Conservation (phyloP, 805 yeast genomes). For the Cyberlindnera meyerae region DNA sequence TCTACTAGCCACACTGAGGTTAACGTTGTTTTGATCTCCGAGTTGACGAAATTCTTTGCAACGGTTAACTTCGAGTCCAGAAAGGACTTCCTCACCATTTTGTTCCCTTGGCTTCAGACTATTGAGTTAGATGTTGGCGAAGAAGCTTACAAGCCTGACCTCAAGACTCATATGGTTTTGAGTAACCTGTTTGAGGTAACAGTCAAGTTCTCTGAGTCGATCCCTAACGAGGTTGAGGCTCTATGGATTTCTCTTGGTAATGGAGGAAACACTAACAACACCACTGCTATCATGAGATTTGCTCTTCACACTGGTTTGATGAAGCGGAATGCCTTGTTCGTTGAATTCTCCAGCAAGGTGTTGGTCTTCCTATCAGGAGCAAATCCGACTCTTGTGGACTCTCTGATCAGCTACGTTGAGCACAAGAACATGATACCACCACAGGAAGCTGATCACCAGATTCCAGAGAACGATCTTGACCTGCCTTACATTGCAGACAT, state of each 20-base stretch:
- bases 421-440: conserved; percentile 91
- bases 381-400: conserved; percentile 50
- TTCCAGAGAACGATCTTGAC: conserved; percentile 31
- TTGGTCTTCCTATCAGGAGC: conserved; percentile 69
- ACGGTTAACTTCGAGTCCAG: conserved; percentile 54
- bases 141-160: conserved; percentile 39
- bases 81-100: conserved; percentile 72
- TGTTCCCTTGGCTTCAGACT: conserved; percentile 90
- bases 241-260: conserved; percentile 93
- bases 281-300: conserved; percentile 66
- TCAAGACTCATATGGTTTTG: conserved; percentile 58
- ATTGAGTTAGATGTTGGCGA: conserved; percentile 51
- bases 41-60: conserved; percentile 64
- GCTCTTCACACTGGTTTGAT: conserved; percentile 63
- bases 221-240: conserved; percentile 87
- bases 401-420: conserved; percentile 62
- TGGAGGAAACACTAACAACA: conserved; percentile 63
- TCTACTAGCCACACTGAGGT: conserved; percentile 58
- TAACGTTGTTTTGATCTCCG: conserved; percentile 60
- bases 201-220: conserved; percentile 62
- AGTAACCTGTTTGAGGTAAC: conserved; percentile 82
- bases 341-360: conserved; percentile 75
- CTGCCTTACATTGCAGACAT: conserved; percentile 79
- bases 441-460: conserved; percentile 31
- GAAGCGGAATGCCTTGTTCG: conserved; percentile 65